Evolutionary conservation across 177 flowering plant genomes (phyloP), one percentile per base, ranked within the genome.

Genomic region (Vitis hybrid): DNA sequence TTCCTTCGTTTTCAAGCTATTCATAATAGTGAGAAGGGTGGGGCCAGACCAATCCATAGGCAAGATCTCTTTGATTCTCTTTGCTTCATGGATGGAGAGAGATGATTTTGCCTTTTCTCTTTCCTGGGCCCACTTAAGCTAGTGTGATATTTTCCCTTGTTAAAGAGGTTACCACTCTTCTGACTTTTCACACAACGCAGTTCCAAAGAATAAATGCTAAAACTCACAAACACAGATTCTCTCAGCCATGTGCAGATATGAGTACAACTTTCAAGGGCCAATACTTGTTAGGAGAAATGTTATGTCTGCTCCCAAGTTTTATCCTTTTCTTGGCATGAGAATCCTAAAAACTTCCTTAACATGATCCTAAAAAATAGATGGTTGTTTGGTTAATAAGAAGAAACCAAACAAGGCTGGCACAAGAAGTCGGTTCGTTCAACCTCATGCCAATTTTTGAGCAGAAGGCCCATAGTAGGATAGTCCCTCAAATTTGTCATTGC

Each of bases 61-160:
- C 74, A 74, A 75, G 77, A 82, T 81, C 81, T 77, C 74, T 51
- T 60, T 71, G 84, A 81, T 85, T 80, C 84, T 73, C 78, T 76
- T 76, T 82, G 74, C 72, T 79, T 76, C 69, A 6, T 76, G 70
- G 82, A 77, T 78, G 71, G 74, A 62, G 82, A 84, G 65, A 77
- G 51, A 76, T 76, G 81, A 81, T 75, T 70, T 75, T 77, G 72
- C 75, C 80, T 66, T 73, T 76, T 72, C 72, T 68, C 70, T 80
- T 67, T 77, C 73, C 54, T 45, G 68, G 77, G 65, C 55, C 84
- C 78, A 67, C 61, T 64, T 58, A 51, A 19, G 70, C 65, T 60
- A 68, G 60, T 63, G 71, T 49, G 65, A 57, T n/a, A 13, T 54
- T 73, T 68, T 60, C 56, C 51, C 62, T 68, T 51, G 56, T 51